Evolutionary conservation across 257 asterid genomes (phyloP).

Genomic region (Jacaranda mimosifolia): DNA sequence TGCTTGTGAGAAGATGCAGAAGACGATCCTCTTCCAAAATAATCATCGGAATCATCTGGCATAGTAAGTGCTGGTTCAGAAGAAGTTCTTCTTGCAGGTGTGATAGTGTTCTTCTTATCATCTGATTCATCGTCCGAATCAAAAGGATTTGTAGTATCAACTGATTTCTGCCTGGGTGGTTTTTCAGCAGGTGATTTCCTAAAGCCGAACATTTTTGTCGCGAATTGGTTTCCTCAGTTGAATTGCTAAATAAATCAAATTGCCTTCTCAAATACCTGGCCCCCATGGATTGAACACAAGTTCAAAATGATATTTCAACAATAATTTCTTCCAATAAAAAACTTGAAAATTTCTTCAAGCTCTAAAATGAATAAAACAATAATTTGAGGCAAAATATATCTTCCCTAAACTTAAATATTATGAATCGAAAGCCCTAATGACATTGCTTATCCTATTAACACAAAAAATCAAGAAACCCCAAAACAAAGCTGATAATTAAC

Average conservation of each 20-base stretch:
- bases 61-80: constrained; percentile 67
- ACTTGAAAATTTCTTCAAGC: background rate
- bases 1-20: constrained; percentile 40
- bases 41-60: constrained; percentile 53
- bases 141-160: constrained; percentile 46
- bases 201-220: constrained; percentile 75
- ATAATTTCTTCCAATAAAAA: background rate
- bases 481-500: background rate
- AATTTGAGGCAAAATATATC: too few relatives aligned
- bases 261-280: background rate
- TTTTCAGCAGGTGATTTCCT: constrained; percentile 61
- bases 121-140: constrained; percentile 48
- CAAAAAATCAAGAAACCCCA: background rate
- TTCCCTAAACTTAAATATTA: background rate
- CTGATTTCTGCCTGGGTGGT: constrained; percentile 41
- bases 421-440: background rate
- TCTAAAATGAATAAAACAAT: background rate
- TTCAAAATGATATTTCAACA: background rate
- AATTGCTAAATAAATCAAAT: background rate
- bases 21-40: constrained; percentile 50
- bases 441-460: background rate
- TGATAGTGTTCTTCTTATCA: constrained; percentile 23
- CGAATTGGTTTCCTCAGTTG: background rate
- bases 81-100: constrained; percentile 66
- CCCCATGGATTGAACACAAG: background rate